Base-by-base conservation (phyloP, 352 stramenopile species). In the Phytophthora cactorum region DNA sequence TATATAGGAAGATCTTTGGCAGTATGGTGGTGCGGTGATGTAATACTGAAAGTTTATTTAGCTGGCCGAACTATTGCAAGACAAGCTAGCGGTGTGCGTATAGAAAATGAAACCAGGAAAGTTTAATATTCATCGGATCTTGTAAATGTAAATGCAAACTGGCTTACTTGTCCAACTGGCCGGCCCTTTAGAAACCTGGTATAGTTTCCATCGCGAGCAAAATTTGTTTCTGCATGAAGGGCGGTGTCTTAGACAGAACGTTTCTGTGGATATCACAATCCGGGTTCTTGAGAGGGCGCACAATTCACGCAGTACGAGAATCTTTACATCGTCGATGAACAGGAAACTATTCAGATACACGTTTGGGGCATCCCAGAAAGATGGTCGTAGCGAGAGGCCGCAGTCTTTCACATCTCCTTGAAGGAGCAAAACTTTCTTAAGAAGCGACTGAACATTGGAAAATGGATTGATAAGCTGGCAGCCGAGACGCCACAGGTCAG, bases 301-400 rank as follows among this genome's bases (percentile, higher is more conserved):
- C 8, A 64, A 8, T 9, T 51, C 45, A 11, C 22, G n/a, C 25
- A 64, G 46, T n/a, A 64, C 57, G 28, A 51, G 28, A 11, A 57
- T 0, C 39, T 64, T 64, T 3, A 44, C 46, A 25, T 51, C 36
- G 46, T 64, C 46, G 5, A 56, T 14, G 36, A 52, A 52, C 1
- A 57, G 36, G 27, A 64, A 64, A 14, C 55, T 63, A 34, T 54
- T 54, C 8, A 63, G 32, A 47, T 54, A 55, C n/a, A 63, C 55
- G 22, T 55, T 55, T 11, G 53, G 32, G 5, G 53, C 38, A 12
- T 63, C 44, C 5, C 44, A 63, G 32, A 63, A 53, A 4, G 55
- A 11, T 14, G 12, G 5, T 7, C 31, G 55, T 22, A 39, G 17
- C 15, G 43, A 49, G 8, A 54, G 25, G 14, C 32, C 6, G 43